Conservation (phyloP, 2,329 filamentous ascomycete species). For the Neophaeococcomyces mojaviensis region DNA sequence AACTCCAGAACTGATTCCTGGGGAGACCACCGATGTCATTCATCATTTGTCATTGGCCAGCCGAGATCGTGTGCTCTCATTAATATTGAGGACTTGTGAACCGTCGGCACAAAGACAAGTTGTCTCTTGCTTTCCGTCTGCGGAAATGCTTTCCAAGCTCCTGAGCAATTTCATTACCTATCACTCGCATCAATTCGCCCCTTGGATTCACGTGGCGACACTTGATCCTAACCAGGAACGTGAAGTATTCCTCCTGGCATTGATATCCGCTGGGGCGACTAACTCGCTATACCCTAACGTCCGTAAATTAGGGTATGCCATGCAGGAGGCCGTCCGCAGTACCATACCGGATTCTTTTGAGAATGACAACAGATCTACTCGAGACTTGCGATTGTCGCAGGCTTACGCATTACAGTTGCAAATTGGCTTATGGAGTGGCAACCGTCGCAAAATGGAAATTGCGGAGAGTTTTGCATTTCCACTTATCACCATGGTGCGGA, state of each 20-base stretch:
- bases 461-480: conserved; percentile 33
- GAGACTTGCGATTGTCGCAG: conserved; percentile 29
- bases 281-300: conserved; percentile 32
- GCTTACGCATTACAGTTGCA: conserved; percentile 31
- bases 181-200: conserved; percentile 23
- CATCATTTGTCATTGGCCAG: background rate
- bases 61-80: conserved; percentile 7
- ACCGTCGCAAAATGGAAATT: conserved; percentile 35
- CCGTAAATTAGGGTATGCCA: conserved; percentile 34
- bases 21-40: background rate
- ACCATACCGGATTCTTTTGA: conserved; percentile 28
- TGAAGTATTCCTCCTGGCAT: conserved; percentile 31
- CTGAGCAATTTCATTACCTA: conserved; percentile 33
- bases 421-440: conserved; percentile 33
- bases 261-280: conserved; percentile 33
- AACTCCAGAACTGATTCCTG: conserved; percentile 30
- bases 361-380: conserved; percentile 26
- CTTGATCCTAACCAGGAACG: conserved; percentile 31
- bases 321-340: conserved; percentile 33
- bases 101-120: conserved; percentile 47
- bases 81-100: conserved; percentile 45
- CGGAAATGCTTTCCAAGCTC: conserved; percentile 33
- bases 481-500: conserved; percentile 40
- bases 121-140: conserved; percentile 36
- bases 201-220: conserved; percentile 33